phyloP scores from a whole-genome alignment of 495 filamentous ascomycete genomes.

The Lichenothelia convexa region DNA sequence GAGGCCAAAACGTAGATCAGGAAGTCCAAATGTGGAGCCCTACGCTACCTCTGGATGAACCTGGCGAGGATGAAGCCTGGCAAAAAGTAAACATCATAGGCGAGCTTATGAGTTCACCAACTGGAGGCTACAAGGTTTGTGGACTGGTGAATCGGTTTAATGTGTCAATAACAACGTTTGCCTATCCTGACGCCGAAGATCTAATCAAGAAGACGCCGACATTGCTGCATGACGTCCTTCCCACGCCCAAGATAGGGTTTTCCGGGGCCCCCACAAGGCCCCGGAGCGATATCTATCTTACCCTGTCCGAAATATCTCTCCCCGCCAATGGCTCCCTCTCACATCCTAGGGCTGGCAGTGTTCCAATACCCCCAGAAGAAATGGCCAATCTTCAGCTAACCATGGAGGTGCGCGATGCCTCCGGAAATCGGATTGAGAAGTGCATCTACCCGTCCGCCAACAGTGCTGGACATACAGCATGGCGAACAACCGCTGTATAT shows the following conservation, averaged over 20 bases:
- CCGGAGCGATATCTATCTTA: constrained; percentile 87
- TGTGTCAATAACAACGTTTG: constrained; percentile 59
- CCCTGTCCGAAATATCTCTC: constrained; percentile 54
- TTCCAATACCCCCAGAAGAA: constrained; percentile 40
- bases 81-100: constrained; percentile 62
- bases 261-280: constrained; percentile 74
- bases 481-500: constrained; percentile 68
- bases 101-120: constrained; percentile 53
- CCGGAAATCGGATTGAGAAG: constrained; percentile 64
- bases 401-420: constrained; percentile 61
- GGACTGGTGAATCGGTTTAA: constrained; percentile 51
- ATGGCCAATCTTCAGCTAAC: constrained; percentile 72
- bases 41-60: constrained; percentile 27
- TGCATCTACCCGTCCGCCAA: constrained; percentile 82
- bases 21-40: constrained; percentile 66
- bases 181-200: constrained; percentile 50
- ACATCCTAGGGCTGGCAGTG: constrained; percentile 58
- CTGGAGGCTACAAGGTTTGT: constrained; percentile 54
- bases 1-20: constrained; percentile 59
- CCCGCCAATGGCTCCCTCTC: constrained; percentile 62
- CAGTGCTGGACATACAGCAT: constrained; percentile 51
- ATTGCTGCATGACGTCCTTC: constrained; percentile 58
- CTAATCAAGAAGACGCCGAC: constrained; percentile 79
- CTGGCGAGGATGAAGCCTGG: constrained; percentile 31
- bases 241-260: constrained; percentile 83